Base-by-base conservation (phyloP, 2,329 filamentous ascomycete species). In the Arachnomyces sp. region DNA sequence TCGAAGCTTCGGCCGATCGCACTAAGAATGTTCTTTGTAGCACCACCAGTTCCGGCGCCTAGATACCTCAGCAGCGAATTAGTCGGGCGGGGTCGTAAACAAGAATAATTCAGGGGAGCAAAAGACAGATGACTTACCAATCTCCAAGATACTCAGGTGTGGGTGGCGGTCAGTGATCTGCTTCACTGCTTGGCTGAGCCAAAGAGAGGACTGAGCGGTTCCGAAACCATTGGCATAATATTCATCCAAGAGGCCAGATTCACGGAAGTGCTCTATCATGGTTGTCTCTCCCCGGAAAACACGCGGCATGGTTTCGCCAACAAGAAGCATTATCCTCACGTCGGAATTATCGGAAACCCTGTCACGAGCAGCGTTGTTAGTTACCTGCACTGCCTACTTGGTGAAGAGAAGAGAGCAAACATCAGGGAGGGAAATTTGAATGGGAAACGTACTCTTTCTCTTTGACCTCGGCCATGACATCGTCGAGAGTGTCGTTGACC, bases 41-140 rank as follows among this genome's bases (percentile, higher is more conserved):
- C 56, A 8, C 59, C 60, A 3, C 67, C 69, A 3, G 66, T 69
- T 1, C 70, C 70, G 7, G 63, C 68, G 12, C 68, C 68, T 7
- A 67, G 52, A 33, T 44, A n/a, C n/a, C n/a, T n/a, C n/a, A n/a
- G n/a, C n/a, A n/a, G 11, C n/a, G 2, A 18, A 21, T 36, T 28
- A 36, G 34, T 21, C 13, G 5, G 13, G 7, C 7, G 17, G 15
- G 18, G 11, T 18, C 17, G 17, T 7, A 15, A 13, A 13, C 32
- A 34, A 7, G 17, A 34, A 4, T 12, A 15, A 3, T 25, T n/a
- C n/a, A n/a, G n/a, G n/a, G n/a, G n/a, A n/a, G n/a, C n/a, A n/a
- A n/a, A n/a, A 30, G 39, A 31, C 11, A 40, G 3, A 46, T 32
- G 5, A 37, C 40, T n/a, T 36, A 50, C 52, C 58, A 12, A 60